Percentiles rank a stretch among this genome's conserved stretches.
Conservation (phyloP, 2,329 filamentous ascomycete species). For the Aspergillus awamori region DNA sequence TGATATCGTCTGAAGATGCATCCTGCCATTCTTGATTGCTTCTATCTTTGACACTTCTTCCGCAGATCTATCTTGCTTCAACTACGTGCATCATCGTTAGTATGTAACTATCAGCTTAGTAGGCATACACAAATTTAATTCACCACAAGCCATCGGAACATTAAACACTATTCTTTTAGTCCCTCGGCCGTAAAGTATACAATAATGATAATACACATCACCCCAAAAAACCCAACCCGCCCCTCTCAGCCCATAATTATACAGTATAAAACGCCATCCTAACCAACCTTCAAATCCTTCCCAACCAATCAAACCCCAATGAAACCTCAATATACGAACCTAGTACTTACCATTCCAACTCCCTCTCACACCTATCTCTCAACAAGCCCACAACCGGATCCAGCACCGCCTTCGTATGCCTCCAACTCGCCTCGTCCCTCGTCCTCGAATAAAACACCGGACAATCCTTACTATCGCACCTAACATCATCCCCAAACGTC, state of each 20-base stretch:
- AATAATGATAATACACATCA: no score
- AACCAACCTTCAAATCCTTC: not conserved
- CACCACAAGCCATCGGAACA: no score
- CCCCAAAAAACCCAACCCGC: not conserved
- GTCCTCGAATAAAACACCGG: slow-evolving; percentile 75
- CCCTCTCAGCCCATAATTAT: not conserved
- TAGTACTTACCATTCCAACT: slow-evolving; percentile 40
- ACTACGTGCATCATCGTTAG: no score
- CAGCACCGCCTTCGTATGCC: slow-evolving; percentile 40
- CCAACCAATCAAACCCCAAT: not conserved
- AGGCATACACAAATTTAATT: no score
- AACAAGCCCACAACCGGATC: slow-evolving; percentile 42
- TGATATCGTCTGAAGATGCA: not conserved
- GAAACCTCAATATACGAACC: not conserved
- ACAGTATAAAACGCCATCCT: not conserved
- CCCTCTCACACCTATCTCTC: slow-evolving; percentile 36
- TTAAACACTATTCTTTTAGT: no score
- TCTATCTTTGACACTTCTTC: not conserved
- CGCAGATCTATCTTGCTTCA: not conserved
- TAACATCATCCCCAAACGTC: slow-evolving; percentile 73
- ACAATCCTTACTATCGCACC: slow-evolving; percentile 88
- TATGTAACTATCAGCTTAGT: no score
- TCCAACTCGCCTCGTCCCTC: slow-evolving; percentile 41
- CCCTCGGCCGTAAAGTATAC: no score
- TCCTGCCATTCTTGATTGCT: not conserved